phyloP scores from a whole-genome alignment of 108 stramenopile species.

The Poteriospumella lacustris region DNA sequence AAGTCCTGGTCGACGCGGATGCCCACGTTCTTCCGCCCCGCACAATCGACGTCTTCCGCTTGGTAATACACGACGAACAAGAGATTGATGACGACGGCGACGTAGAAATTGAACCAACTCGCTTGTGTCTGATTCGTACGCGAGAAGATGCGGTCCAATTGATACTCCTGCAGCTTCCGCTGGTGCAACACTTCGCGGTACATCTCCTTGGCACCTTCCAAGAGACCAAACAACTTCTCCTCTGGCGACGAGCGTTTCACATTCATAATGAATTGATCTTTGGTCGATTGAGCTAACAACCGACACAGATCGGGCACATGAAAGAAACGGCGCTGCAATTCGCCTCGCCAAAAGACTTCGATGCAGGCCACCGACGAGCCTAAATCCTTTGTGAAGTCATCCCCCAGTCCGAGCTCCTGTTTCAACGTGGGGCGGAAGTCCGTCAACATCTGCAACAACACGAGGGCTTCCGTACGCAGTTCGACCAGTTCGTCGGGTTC shows the following conservation, averaged over 20 bases:
- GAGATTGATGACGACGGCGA: constrained; percentile 36
- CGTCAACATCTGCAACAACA: constrained; percentile 43
- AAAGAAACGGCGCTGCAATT: constrained; percentile 43
- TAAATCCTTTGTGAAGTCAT: background rate
- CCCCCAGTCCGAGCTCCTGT: constrained; percentile 1
- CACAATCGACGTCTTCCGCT: background rate
- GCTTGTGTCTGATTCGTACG: constrained; percentile 30
- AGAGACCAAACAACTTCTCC: constrained; percentile 33
- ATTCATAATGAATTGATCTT: constrained; percentile 31
- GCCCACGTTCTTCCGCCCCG: no score
- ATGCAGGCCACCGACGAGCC: constrained; percentile 33
- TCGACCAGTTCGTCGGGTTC: constrained; percentile 33
- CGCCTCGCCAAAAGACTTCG: constrained; percentile 43
- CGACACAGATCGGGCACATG: constrained; percentile 38
- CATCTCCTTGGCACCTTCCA: constrained; percentile 36
- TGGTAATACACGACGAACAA: constrained; percentile 17
- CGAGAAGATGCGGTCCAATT: constrained; percentile 20
- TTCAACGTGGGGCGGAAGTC: constrained; percentile 30
- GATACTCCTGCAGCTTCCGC: constrained; percentile 33
- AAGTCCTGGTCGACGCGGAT: no score
- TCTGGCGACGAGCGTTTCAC: constrained; percentile 34
- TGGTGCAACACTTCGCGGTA: constrained; percentile 40
- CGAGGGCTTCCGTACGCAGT: constrained; percentile 34
- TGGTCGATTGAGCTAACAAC: constrained; percentile 35
- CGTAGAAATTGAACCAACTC: constrained; percentile 31